phyloP scores from a whole-genome alignment of 345 rosid genomes.

The Lagerstroemia speciosa region DNA sequence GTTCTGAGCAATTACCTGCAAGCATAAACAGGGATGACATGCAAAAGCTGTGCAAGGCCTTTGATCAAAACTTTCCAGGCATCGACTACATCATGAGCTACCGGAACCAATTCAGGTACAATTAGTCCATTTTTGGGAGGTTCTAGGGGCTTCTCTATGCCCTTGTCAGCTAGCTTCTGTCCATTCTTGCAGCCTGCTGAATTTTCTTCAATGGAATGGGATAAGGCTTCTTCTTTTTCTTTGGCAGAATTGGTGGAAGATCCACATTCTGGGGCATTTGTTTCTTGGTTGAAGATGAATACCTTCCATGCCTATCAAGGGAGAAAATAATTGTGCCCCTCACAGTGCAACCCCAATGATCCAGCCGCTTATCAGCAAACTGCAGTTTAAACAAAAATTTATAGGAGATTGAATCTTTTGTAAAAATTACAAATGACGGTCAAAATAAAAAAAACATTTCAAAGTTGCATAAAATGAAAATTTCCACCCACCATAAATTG shows the following conservation, averaged over 20 bases:
- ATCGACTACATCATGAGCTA: slow-evolving; percentile 59
- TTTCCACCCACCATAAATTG: not conserved
- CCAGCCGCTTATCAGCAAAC: slow-evolving; percentile 22
- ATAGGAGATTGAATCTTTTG: not conserved
- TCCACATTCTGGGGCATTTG: slow-evolving; percentile 59
- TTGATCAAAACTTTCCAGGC: slow-evolving; percentile 74
- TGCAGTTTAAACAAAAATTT: slow-evolving; percentile 17
- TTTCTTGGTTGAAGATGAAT: slow-evolving; percentile 19
- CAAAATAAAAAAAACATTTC: not conserved
- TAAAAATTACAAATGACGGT: not conserved
- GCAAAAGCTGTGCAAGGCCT: slow-evolving; percentile 75
- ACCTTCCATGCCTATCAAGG: slow-evolving; percentile 21
- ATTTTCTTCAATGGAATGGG: slow-evolving; percentile 67
- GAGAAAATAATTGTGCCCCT: slow-evolving; percentile 31
- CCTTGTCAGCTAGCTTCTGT: slow-evolving; percentile 72
- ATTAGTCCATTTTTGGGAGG: slow-evolving; percentile 84
- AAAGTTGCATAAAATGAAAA: not conserved
- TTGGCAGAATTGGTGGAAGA: slow-evolving; percentile 63
- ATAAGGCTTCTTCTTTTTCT: slow-evolving; percentile 79
- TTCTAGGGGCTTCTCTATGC: slow-evolving; percentile 66
- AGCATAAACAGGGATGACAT: slow-evolving; percentile 59
- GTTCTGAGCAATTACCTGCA: slow-evolving; percentile 40
- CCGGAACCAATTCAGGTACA: slow-evolving; percentile 61
- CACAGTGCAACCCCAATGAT: slow-evolving; percentile 16
- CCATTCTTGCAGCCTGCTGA: slow-evolving; percentile 44